Conservation (phyloP, 441 rosid genomes). For the Pelargonium australe region DNA sequence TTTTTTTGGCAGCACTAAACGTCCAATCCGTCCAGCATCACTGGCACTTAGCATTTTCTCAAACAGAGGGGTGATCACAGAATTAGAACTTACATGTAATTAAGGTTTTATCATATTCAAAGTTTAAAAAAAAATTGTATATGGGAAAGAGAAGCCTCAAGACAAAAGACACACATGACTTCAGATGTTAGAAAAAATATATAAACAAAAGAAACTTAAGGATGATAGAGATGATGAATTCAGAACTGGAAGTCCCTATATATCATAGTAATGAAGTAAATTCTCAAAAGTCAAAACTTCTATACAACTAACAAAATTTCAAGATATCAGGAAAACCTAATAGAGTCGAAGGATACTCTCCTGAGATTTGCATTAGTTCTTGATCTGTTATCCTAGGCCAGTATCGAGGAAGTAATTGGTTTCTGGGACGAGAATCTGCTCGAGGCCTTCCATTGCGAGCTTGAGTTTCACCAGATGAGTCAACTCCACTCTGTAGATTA, state of each 20-base stretch:
- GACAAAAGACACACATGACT: slow-evolving; percentile 1
- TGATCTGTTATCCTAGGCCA: slow-evolving; percentile 77
- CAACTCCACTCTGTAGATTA: slow-evolving; percentile 48
- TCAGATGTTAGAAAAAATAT: slow-evolving; percentile 5
- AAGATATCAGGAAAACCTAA: slow-evolving; percentile 9
- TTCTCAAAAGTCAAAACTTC: not conserved
- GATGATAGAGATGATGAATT: slow-evolving; percentile 6
- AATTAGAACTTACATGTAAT: slow-evolving; percentile 63
- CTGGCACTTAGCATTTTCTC: slow-evolving; percentile 97
- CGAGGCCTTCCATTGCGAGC: slow-evolving; percentile 52
- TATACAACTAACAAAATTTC: not conserved
- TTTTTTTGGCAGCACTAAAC: slow-evolving; percentile 87
- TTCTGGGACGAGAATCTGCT: slow-evolving; percentile 57
- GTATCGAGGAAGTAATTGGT: slow-evolving; percentile 73
- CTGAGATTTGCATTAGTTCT: slow-evolving; percentile 64
- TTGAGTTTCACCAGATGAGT: slow-evolving; percentile 43
- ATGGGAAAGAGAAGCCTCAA: not conserved
- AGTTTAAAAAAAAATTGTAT: not conserved
- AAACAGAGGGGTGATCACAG: slow-evolving; percentile 73
- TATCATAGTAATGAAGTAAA: too few relatives aligned
- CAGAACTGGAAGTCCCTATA: not conserved
- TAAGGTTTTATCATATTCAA: slow-evolving; percentile 36
- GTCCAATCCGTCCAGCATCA: slow-evolving; percentile 90
- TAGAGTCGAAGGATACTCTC: slow-evolving; percentile 73
- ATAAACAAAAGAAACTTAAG: slow-evolving; percentile 6